Evolutionary conservation across 768 basidiomycete species (phyloP), one percentile per base, ranked within the genome.

Genomic region (Filobasidium wieringae): DNA sequence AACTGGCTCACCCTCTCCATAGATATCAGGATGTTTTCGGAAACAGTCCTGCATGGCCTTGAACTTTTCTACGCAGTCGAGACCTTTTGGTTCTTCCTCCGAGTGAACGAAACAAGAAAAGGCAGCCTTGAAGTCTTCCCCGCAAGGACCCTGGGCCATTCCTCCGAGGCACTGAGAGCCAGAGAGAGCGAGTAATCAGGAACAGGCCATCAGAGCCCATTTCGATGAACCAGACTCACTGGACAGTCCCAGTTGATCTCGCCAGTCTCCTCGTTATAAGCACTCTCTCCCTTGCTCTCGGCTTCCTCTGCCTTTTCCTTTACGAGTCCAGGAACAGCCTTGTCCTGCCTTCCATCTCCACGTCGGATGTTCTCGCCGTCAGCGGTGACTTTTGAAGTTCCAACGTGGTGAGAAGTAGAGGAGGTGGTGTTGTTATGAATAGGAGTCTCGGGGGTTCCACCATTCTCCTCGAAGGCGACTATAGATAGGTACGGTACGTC

Each of bases 171-270:
- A 97, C 72, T 73, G 53, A 40, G 37, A 15, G 11, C 22, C 22
- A 40, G 37, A 43, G 15, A 43, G 11, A 9, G 24, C 5, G 40
- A 9, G 30, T 37, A 40, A 31, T 40, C 15, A 51, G 19, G 27
- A 29, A 32, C 31, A 7, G 8, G 11, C 49, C 24, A 29, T 7
- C 7, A 11, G 7, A 7, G 9, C 43, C 43, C 43, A 39, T 39
- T 39, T n/a, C n/a, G n/a, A 9, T 12, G 24, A n/a, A 12, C 17
- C 27, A 33, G 4, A 70, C 72, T 57, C 32, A 73, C 72, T 1
- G 95, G 90, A 73, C 95, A 99, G 71, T 96, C 95, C 95, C 95
- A 99, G 77, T 99, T 99, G 68, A 99, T 97, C 80, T 96, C 91
- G 41, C 95, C 95, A 1, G 95, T 99, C 62, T 82, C 90, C 19